Conservation (phyloP, 2,329 filamentous ascomycete species). For the Teratosphaeria pseudoeucalypti region DNA sequence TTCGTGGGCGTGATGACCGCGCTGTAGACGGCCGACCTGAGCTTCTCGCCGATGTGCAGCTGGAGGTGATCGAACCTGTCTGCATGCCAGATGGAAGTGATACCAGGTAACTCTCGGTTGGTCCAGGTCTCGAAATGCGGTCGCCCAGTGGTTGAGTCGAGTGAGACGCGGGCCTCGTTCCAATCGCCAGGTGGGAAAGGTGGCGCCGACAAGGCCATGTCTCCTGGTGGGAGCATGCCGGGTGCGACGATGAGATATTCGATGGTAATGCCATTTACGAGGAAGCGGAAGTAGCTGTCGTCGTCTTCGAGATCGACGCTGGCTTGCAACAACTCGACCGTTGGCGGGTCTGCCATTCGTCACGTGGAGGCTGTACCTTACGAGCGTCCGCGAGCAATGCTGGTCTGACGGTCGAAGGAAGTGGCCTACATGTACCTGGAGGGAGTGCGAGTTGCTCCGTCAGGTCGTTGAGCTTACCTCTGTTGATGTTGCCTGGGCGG, state of each 20-base stretch:
- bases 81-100: slow-evolving; percentile 26
- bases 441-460: too few relatives aligned
- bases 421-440: too few relatives aligned
- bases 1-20: slow-evolving; percentile 2
- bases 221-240: slow-evolving; percentile 23
- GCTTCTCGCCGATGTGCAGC: slow-evolving; percentile 11
- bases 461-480: too few relatives aligned
- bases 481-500: too few relatives aligned
- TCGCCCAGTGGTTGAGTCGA: slow-evolving; percentile 14
- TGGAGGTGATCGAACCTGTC: slow-evolving; percentile 27
- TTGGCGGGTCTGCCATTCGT: too few relatives aligned
- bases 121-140: slow-evolving; percentile 7
- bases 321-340: slow-evolving; percentile 6
- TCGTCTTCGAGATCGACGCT: slow-evolving; percentile 9
- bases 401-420: not conserved
- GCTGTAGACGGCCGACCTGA: slow-evolving; percentile 12
- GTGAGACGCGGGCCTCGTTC: slow-evolving; percentile 30
- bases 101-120: slow-evolving; percentile 23
- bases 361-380: too few relatives aligned
- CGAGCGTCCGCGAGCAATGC: not conserved
- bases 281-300: slow-evolving; percentile 29
- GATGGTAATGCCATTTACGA: slow-evolving; percentile 27
- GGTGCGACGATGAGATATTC: slow-evolving; percentile 34
- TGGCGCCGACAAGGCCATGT: slow-evolving; percentile 24
- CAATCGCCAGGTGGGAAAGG: slow-evolving; percentile 31